Evolutionary conservation across 2,329 filamentous ascomycete species (phyloP).

Genomic region (Mycosphaerella sp.): DNA sequence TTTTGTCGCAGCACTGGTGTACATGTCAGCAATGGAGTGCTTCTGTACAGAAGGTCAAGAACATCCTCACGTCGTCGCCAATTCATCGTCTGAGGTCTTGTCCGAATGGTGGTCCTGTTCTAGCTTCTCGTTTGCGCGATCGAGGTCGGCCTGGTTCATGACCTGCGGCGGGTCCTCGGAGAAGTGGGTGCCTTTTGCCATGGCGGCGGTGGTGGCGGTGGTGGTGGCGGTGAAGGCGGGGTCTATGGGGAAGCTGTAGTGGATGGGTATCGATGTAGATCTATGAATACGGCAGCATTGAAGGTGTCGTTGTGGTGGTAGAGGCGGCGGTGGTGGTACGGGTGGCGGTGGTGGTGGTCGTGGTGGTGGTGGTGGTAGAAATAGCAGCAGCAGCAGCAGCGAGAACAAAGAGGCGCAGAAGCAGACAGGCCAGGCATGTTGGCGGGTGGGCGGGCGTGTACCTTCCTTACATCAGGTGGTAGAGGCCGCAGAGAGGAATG

Average conservation of each 20-base stretch:
- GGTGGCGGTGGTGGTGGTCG: no score
- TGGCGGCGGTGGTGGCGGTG: background rate
- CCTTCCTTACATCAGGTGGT: no score
- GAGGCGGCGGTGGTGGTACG: no score
- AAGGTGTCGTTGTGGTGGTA: no score
- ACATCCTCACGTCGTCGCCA: slow-evolving; percentile 2
- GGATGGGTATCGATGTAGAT: background rate
- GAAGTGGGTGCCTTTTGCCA: slow-evolving; percentile 23
- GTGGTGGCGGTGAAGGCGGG: background rate
- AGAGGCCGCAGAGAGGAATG: no score
- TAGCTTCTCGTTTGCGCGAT: slow-evolving; percentile 28
- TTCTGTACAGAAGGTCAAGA: background rate
- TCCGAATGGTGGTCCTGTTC: slow-evolving; percentile 18
- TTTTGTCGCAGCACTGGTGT: background rate
- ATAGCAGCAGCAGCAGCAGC: no score
- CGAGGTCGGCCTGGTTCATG: slow-evolving; percentile 27
- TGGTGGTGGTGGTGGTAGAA: no score
- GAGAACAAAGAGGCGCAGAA: no score
- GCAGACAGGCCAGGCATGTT: no score
- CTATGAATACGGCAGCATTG: background rate
- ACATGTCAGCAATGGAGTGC: background rate
- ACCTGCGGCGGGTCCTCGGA: slow-evolving; percentile 28
- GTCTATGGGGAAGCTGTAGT: background rate
- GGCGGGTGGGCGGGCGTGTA: no score
- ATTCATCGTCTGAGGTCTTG: slow-evolving; percentile 7